Conservation (phyloP, 1,284 basidiomycete genomes). For the Trametes pubescens region DNA sequence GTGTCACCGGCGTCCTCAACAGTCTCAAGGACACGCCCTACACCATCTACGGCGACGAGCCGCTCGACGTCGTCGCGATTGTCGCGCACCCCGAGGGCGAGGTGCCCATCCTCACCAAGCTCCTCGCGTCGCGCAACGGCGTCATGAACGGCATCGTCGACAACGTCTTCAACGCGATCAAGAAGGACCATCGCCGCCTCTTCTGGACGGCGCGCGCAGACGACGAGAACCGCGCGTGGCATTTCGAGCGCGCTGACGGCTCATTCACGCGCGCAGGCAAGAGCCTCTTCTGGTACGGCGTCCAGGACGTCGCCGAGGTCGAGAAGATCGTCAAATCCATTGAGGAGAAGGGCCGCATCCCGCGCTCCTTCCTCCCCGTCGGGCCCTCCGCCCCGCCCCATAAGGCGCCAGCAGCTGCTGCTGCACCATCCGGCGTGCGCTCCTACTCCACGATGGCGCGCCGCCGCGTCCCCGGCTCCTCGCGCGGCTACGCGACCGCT, state of each 20-base stretch:
- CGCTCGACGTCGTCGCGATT: conserved; percentile 94
- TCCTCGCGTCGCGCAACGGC: conserved; percentile 89
- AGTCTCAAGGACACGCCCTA: conserved; percentile 85
- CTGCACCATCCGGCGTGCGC: conserved; percentile 51
- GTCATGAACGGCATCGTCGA: conserved; percentile 95
- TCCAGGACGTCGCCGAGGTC: conserved; percentile 92
- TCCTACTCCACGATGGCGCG: conserved; percentile 82
- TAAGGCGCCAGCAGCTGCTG: conserved; percentile 49
- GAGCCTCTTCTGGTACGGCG: conserved; percentile 97
- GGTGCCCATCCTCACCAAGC: conserved; percentile 91
- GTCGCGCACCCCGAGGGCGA: conserved; percentile 93
- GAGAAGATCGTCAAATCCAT: conserved; percentile 87
- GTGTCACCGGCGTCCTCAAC: conserved; percentile 90
- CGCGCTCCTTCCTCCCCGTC: conserved; percentile 82
- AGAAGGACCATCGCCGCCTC: conserved; percentile 92
- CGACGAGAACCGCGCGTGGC: conserved; percentile 97
- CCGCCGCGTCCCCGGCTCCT: conserved; percentile 53
- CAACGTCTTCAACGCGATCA: conserved; percentile 96
- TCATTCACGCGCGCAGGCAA: conserved; percentile 95
- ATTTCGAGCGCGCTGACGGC: conserved; percentile 98
- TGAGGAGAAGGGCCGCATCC: conserved; percentile 81
- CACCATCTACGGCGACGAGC: conserved; percentile 98
- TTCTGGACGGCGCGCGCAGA: conserved; percentile 98
- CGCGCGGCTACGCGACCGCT: conserved; percentile 71
- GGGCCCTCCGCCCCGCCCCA: conserved; percentile 81